Evolutionary conservation across 805 yeast species (phyloP).

Genomic region (Nakazawaea molendinolei): DNA sequence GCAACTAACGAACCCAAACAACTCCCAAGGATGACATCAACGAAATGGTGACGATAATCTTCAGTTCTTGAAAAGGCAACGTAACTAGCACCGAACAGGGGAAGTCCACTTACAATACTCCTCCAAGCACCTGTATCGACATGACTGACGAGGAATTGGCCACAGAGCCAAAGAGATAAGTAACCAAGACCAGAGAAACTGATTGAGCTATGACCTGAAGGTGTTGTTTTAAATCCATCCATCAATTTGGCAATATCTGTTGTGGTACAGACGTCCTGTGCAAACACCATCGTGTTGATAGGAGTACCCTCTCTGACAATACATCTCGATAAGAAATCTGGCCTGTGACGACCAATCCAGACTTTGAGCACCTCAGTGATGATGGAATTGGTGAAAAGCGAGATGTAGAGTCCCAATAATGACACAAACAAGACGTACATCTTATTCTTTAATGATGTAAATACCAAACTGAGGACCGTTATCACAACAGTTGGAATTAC

Average conservation of each 20-base stretch:
- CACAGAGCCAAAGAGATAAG: slow-evolving; percentile 57
- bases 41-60: slow-evolving; percentile 90
- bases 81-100: slow-evolving; percentile 59
- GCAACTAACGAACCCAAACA: slow-evolving; percentile 59
- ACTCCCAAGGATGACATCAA: slow-evolving; percentile 75
- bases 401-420: slow-evolving; percentile 55
- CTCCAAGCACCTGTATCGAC: slow-evolving; percentile 57
- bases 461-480: slow-evolving; percentile 19
- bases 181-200: slow-evolving; percentile 66
- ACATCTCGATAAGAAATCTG: slow-evolving; percentile 88
- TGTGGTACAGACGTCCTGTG: slow-evolving; percentile 63
- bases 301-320: slow-evolving; percentile 58
- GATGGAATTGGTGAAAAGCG: slow-evolving; percentile 53
- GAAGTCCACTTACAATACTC: slow-evolving; percentile 42
- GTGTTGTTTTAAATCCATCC: slow-evolving; percentile 80
- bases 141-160: slow-evolving; percentile 44
- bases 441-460: slow-evolving; percentile 47
- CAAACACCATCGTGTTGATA: slow-evolving; percentile 43
- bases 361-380: slow-evolving; percentile 72
- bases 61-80: slow-evolving; percentile 84
- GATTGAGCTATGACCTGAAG: slow-evolving; percentile 74
- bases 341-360: slow-evolving; percentile 85
- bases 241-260: slow-evolving; percentile 32
- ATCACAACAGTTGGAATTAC: slow-evolving; percentile 43
- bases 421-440: slow-evolving; percentile 58